Base-by-base conservation (phyloP, 2,329 filamentous ascomycete species). In the Venturia oleaginea region DNA sequence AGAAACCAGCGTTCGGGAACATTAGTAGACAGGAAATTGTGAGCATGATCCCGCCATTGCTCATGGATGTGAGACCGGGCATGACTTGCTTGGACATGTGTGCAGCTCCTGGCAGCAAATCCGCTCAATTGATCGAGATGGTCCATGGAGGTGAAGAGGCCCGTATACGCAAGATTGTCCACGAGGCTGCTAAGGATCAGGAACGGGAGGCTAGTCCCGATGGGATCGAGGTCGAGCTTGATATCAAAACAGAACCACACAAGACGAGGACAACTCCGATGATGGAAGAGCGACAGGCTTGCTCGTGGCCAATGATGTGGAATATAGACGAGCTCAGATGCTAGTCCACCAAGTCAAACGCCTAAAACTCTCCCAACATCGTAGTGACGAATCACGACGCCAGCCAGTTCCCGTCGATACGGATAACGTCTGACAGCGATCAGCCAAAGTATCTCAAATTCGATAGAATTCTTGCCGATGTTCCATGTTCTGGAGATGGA, bases 351-450 rank as follows among this genome's bases (percentile, higher is more conserved):
- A 99, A 77, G 89, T 97, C 71, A 99, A 99, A 83, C 89, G 94
- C 67, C 83, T 99, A 61, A 96, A n/a, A 93, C 67, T 97, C 94
- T 4, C 93, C 94, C 2, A 99, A 99, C 75, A 81, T 99, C 69
- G 89, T 99, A 67, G 93, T 99, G 67, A 97, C 92, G 51, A 97
- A 99, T 75, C 93, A 99, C 78, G 94, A 99, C 76, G 94, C 94
- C 51, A 97, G 92, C 4, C 86, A 96, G 75, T 99, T 92, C 76
- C 94, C 94, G 2, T 92, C 92, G 0, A 91, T 99, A 72, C 91
- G 89, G 73, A 83, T 97, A n/a, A 87, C 87, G 22, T 77, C 86
- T 15, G 79, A 81, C 3, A 76, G 80, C 40, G 73, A 79, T 64
- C 73, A 80, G 24, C 81, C 84, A 68, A 82, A 84, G 69, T 97